Conservation (phyloP, 2,329 filamentous ascomycete species). For the Ploettnerulaceae sp. region DNA sequence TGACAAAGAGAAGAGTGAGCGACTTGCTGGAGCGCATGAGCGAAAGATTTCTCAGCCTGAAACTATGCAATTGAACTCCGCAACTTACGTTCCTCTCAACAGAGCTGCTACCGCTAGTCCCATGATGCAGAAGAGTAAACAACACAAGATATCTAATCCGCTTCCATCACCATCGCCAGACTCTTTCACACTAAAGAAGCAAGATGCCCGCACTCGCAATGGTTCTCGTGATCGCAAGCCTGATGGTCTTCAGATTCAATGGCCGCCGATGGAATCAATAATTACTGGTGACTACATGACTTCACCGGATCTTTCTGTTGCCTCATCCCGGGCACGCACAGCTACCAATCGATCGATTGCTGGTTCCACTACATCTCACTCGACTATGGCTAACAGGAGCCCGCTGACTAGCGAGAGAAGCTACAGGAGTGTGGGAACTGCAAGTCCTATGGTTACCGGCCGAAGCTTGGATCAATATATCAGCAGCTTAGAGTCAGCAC, state of each 20-base stretch:
- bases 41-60: constrained; percentile 33
- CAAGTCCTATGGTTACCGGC: constrained; percentile 54
- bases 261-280: constrained; percentile 47
- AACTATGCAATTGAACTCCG: constrained; percentile 36
- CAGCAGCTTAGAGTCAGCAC: constrained; percentile 75
- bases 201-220: constrained; percentile 56
- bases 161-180: constrained; percentile 66
- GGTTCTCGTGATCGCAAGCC: constrained; percentile 77
- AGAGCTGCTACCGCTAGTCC: constrained; percentile 61
- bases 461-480: constrained; percentile 79
- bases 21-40: constrained; percentile 28
- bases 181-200: constrained; percentile 57
- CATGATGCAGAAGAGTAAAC: constrained; percentile 50
- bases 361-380: constrained; percentile 51
- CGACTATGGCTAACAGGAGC: constrained; percentile 45
- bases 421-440: constrained; percentile 37
- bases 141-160: constrained; percentile 41
- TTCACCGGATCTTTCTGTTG: constrained; percentile 51
- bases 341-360: constrained; percentile 40
- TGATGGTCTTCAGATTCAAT: constrained; percentile 63
- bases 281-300: constrained; percentile 48
- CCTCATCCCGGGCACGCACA: constrained; percentile 52
- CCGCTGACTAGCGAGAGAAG: constrained; percentile 40
- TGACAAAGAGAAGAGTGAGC: constrained; percentile 39
- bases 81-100: constrained; percentile 30